These are phyloP conservation scores for Solanum sitiens DNA, from an alignment of 257 asterid species.

Conservation along the genomic window DNA sequence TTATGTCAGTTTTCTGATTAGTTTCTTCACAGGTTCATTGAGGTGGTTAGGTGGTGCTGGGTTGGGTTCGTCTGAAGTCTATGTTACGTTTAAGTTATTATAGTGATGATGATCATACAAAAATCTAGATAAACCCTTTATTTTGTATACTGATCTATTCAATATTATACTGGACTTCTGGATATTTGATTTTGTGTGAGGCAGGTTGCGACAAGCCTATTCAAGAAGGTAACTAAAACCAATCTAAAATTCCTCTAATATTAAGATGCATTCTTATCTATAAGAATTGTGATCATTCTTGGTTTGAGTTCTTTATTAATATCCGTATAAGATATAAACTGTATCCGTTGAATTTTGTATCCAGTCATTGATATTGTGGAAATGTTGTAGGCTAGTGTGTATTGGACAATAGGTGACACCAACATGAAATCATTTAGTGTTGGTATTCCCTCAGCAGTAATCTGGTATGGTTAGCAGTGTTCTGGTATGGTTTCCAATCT, in stretches of 20 bases:
- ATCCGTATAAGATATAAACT: not conserved
- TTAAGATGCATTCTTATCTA: not conserved
- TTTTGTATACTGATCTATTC: not conserved
- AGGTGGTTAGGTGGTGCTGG: not conserved
- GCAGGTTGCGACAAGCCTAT: not conserved
- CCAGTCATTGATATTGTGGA: not conserved
- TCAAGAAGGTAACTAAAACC: not conserved
- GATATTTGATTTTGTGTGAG: not conserved
- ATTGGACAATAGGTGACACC: not conserved
- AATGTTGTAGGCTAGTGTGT: not conserved
- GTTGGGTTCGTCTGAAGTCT: not conserved
- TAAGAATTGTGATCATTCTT: not conserved
- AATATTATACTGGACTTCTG: not conserved
- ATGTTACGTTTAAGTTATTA: not conserved
- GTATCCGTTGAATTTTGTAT: not conserved
- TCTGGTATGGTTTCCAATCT: constrained; percentile 4
- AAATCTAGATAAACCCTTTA: not conserved
- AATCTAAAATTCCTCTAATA: not conserved
- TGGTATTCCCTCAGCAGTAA: not conserved
- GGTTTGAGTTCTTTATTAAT: not conserved
- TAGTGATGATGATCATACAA: not conserved
- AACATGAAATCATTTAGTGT: constrained; percentile 2
- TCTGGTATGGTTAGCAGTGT: no score
- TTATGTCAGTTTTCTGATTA: not conserved
- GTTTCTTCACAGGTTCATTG: not conserved